Base-by-base conservation (phyloP, 306 rosid genomes). In the Castanospermum australe region DNA sequence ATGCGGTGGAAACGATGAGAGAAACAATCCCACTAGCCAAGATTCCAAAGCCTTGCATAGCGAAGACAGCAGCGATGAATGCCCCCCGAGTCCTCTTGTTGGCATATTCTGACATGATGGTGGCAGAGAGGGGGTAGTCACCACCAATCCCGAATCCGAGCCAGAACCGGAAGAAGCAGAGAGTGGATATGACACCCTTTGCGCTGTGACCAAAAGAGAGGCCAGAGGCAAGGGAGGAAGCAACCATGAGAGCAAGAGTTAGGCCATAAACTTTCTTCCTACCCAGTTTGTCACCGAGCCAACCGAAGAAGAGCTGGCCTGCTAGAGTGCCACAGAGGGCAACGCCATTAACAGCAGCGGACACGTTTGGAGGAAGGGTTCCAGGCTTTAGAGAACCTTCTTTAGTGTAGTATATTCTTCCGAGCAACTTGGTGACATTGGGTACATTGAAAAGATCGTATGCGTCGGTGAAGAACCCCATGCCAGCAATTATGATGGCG, bases 401-500 rank as follows among this genome's bases (percentile, higher is more conserved):
- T 1, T 74, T 18, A 14, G 84, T 81, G 56, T 81, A 81, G 47
- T 81, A 74, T 7, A 81, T 66, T 38, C 84, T 21, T 35, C 84
- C 84, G 0, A 81, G 70, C 47, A 74, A 36, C 33, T 81, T 81
- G 0, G 84, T 81, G 0, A 81, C 81, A 38, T 74, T 65, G 13
- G 84, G 54, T 41, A 81, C 74, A 65, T 76, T 66, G 71, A 81
- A 81, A 28, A 81, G 81, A 14, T 81, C 84, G 4, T 81, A 81
- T 6, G 84, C 84, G 50, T 81, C 84, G 0, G 84, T 81, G 71
- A 81, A 81, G 55, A 81, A 81, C 17, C 84, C 84, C 84, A 81
- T 81, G 1, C 84, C 84, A 12, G 84, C 84, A 3, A 81, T 67
- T 0, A 81, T 14, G 21, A 81, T 81, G 14, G 84, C 81, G 3